phyloP scores from a whole-genome alignment of 1,139 yeast genomes.

The Diutina mesorugosa region DNA sequence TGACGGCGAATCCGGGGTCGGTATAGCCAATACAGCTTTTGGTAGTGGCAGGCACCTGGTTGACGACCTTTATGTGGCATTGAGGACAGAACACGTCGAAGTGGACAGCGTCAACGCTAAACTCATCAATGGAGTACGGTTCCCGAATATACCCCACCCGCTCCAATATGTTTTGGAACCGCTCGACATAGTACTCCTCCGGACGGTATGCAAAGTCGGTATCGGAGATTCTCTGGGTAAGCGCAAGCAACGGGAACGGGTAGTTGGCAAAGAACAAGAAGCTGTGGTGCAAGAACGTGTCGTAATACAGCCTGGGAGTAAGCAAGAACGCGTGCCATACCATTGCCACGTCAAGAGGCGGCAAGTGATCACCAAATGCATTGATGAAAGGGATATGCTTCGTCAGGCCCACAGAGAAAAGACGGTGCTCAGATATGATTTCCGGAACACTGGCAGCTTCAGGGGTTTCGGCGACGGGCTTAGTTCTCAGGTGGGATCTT shows the following conservation, averaged over 20 bases:
- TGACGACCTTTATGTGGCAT: constrained; percentile 7
- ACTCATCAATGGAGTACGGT: neutral
- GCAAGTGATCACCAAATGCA: constrained; percentile 8
- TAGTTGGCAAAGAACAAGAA: constrained; percentile 11
- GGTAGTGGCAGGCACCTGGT: constrained; percentile 9
- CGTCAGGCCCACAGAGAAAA: neutral
- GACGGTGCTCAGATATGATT: neutral
- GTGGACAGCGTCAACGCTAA: neutral
- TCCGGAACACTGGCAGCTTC: neutral
- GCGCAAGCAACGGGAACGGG: constrained; percentile 15
- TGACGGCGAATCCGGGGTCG: constrained; percentile 9
- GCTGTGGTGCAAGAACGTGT: constrained; percentile 14
- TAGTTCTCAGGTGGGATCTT: neutral
- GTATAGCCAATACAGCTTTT: constrained; percentile 12
- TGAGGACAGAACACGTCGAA: constrained; percentile 10
- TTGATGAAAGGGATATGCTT: constrained; percentile 1
- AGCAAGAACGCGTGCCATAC: constrained; percentile 26
- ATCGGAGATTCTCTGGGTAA: constrained; percentile 12
- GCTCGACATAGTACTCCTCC: constrained; percentile 4
- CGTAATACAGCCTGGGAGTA: constrained; percentile 17
- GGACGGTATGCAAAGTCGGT: constrained; percentile 11
- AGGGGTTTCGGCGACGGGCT: neutral
- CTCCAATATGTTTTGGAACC: neutral
- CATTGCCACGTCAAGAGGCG: constrained; percentile 25
- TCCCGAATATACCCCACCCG: constrained; percentile 1